Evolutionary conservation across 768 basidiomycete genomes (phyloP), one percentile per base, ranked within the genome.

Genomic region (Astraeus odoratus): DNA sequence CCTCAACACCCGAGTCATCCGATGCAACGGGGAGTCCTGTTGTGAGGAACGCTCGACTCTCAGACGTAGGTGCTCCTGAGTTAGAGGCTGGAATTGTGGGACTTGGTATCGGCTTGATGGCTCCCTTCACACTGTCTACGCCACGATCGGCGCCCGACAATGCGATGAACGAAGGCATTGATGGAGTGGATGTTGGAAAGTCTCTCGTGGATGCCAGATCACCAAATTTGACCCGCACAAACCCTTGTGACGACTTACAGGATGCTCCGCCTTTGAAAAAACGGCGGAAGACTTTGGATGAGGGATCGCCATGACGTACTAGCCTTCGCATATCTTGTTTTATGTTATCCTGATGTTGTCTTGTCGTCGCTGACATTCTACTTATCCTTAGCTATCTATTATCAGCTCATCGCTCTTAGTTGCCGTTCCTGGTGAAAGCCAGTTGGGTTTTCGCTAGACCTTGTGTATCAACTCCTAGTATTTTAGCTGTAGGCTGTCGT

Each of bases 11-110:
- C 18, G 43, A 45, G 23, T 61, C 65, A 20, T 58, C 58, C 33
- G 54, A 61, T 5, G 65, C 57, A 43, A 43, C 39, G 8, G 78
- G 78, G 48, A 83, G 81, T 47, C 82, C 81, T 22, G 74, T 83
- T 15, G 49, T 64, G 25, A 51, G 62, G 48, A 64, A 62, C 43
- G 43, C 44, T 24, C 59, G 63, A 39, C 50, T 51, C 25, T 40
- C 58, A 23, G 47, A 51, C 16, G 39, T 37, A 44, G 47, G 51
- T 31, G 51, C 55, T 7, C 52, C 57, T 20, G 64, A 59, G 37
- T 58, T 71, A 12, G 55, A 68, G 16, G 64, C 62, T 4, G 60
- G 55, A 22, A 55, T 64, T 34, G 63, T 68, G 24, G 73, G 74
- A 16, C 66, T 65, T 26, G 64, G 64, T 30, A 64, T 65, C 50